Percentiles rank a stretch among this genome's conserved stretches.
phyloP scores from a whole-genome alignment of 306 rosid genomes.

The Quercus rubra region DNA sequence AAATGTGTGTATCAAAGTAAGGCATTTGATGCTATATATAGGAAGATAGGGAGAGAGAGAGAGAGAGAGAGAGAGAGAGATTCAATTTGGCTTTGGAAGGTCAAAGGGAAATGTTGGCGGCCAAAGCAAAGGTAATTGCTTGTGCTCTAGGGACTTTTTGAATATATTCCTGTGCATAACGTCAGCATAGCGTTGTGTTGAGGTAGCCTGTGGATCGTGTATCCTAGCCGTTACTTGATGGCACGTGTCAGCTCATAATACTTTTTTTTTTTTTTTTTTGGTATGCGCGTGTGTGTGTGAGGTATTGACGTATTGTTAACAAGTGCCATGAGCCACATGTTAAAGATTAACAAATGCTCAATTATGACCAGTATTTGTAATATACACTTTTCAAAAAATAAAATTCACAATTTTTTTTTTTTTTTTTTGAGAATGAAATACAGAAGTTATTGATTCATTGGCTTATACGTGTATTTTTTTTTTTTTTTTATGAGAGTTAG shows the following conservation, averaged over 20 bases:
- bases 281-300: no score
- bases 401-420: no score
- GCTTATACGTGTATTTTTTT: no score
- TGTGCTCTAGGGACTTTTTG: slow-evolving; percentile 26
- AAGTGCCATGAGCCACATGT: no score
- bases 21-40: slow-evolving; percentile 27
- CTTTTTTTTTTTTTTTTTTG: background rate
- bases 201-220: slow-evolving; percentile 19
- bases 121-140: slow-evolving; percentile 33
- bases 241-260: slow-evolving; percentile 7
- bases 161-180: slow-evolving; percentile 12
- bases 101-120: slow-evolving; percentile 42
- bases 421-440: no score
- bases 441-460: no score
- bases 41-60: slow-evolving; percentile 1
- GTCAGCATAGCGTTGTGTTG: slow-evolving; percentile 67
- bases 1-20: slow-evolving; percentile 28
- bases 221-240: slow-evolving; percentile 28
- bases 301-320: no score
- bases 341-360: no score
- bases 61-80: slow-evolving; percentile 1
- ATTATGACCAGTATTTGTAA: no score
- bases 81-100: slow-evolving; percentile 16
- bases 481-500: no score
- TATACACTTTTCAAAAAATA: no score